Base-by-base conservation (phyloP, 495 filamentous ascomycete species). In the Xylona heveae region DNA sequence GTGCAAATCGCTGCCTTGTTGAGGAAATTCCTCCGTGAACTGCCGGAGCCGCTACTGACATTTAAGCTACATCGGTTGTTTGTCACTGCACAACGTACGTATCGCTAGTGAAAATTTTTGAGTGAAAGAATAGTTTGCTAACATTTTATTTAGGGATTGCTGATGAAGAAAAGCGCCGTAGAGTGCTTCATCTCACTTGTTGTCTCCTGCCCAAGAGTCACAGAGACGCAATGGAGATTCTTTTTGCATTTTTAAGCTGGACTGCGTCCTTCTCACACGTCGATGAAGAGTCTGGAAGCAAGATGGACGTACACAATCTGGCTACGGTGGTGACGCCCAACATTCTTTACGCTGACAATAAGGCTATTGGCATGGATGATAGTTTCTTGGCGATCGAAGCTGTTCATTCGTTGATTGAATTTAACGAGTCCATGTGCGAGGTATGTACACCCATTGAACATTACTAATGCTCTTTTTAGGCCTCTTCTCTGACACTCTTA, bases 251-350 rank as follows among this genome's bases (percentile, higher is more conserved):
- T 60, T 61, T 99, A n/a, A 91, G 88, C 45, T 99, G 90, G 90
- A 78, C 76, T 9, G 80, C 83, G 8, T 93, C 88, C 4, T 99
- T 99, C 58, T 83, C 85, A 30, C 81, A 92, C 45, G 74, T 95
- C 14, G 88, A 99, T 43, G 85, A 97, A 43, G 74, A 79, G 43
- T 66, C 65, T 23, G 88, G 88, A 14, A 93, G 82, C 46, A 94
- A 94, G 61, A 99, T 99, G 88, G 88, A 99, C 52, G 81, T 88
- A 30, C 84, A 92, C 52, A 99, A 99, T 45, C 66, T 99, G 33
- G 80, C 88, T 5, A 95, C 90, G n/a, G 88, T 99, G 37, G 91
- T 99, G 41, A 80, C 84, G 4, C 88, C 88, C 0, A 99, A 99
- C 39, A 77, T 99, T 33, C 69, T 99, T 9, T 81, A 79, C 42